Base-by-base conservation (phyloP, 2,329 filamentous ascomycete species). In the Paracorniculantispora psalliotae region DNA sequence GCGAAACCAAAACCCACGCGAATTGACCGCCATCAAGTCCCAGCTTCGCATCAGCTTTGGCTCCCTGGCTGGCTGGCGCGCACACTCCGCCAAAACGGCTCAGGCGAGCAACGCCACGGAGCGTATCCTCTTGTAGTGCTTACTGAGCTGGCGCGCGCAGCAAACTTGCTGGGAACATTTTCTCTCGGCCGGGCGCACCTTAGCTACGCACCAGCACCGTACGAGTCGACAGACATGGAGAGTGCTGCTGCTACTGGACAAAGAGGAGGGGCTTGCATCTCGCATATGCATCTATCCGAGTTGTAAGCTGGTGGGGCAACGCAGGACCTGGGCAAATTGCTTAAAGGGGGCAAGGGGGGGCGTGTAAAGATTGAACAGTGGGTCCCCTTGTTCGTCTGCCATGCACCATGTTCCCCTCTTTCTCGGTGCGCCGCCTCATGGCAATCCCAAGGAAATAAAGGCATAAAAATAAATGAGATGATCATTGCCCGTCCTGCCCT, bases 221-320 rank as follows among this genome's bases (percentile, higher is more conserved):
- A n/a, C n/a, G n/a, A n/a, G n/a, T n/a, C n/a, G n/a, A n/a, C n/a
- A n/a, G n/a, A n/a, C n/a, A n/a, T n/a, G n/a, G n/a, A n/a, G n/a
- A n/a, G n/a, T n/a, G n/a, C 30, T 33, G 30, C 7, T 33, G 30
- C 7, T 33, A 12, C 7, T 33, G 30, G 30, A 33, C 30, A 33
- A 33, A 12, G 30, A 33, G 12, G 30, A 33, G 12, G 30, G 28
- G 26, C n/a, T n/a, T 21, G 30, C 53, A 57, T 57, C 44, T 57
- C 23, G 54, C 35, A 43, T 57, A 50, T 57, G 54, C 54, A 57
- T 49, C 30, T 57, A 57, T 49, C 44, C 54, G 54, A 30, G 46
- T 21, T 37, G 53, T 57, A 28, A 57, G 53, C 43, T 21, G 46
- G 17, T 5, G 7, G 10, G 5, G 10, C 7, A 19, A 13, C 10